Conservation (phyloP, 1,139 yeast genomes). For the Candida labiduridarum region DNA sequence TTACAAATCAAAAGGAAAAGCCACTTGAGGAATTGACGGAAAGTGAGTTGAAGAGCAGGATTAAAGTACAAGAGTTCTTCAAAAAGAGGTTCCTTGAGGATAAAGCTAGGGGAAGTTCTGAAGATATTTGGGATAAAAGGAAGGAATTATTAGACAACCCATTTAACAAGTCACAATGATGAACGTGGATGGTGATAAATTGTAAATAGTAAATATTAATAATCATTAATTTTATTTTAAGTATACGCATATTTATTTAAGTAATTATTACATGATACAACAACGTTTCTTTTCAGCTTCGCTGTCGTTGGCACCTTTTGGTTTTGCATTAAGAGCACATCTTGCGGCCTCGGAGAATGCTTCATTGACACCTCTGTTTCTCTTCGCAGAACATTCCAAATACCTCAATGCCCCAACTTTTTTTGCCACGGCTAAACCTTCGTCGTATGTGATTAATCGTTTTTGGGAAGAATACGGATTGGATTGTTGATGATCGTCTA, state of each 20-base stretch:
- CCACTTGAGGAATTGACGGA: constrained; percentile 43
- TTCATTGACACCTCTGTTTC: constrained; percentile 92
- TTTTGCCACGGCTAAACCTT: constrained; percentile 65
- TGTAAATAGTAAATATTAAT: background rate
- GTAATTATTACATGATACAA: constrained; percentile 33
- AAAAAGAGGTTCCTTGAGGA: constrained; percentile 63
- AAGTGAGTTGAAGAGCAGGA: constrained; percentile 50
- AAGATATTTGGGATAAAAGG: constrained; percentile 76
- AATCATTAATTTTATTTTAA: constrained; percentile 1
- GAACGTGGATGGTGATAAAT: constrained; percentile 17
- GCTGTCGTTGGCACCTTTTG: constrained; percentile 68
- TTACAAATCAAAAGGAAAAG: constrained; percentile 23
- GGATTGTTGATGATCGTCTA: constrained; percentile 28
- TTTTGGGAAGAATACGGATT: constrained; percentile 44
- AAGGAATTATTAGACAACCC: constrained; percentile 31
- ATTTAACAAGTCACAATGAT: constrained; percentile 16
- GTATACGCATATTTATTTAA: constrained; percentile 4
- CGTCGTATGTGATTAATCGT: constrained; percentile 54
- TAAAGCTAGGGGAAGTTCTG: constrained; percentile 69
- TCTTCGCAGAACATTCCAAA: constrained; percentile 91
- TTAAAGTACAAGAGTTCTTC: constrained; percentile 69
- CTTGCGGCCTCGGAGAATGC: constrained; percentile 97
- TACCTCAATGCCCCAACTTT: constrained; percentile 81
- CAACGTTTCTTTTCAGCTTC: constrained; percentile 48
- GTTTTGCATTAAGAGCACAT: constrained; percentile 89